A percentile compares a stretch with the other conserved stretches of the same genome.
Conservation (phyloP, 257 asterid genomes). For the Ehretia macrophylla region DNA sequence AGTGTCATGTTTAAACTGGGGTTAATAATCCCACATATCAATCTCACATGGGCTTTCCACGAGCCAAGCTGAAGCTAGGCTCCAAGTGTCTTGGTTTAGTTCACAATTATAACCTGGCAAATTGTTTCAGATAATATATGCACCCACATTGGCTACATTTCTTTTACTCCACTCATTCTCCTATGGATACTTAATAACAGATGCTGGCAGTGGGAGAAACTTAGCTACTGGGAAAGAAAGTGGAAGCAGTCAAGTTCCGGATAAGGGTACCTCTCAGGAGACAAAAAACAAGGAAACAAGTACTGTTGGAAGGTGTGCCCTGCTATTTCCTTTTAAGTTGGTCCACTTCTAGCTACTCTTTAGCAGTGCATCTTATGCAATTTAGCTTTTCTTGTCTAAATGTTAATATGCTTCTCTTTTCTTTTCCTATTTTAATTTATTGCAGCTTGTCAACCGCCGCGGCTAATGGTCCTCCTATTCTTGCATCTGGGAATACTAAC, state of each 20-base stretch:
- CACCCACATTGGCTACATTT: constrained; percentile 4
- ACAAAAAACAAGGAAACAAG: constrained; percentile 40
- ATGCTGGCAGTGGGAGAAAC: constrained; percentile 56
- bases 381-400: not conserved
- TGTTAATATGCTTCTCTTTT: not conserved
- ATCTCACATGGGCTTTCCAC: too few relatives aligned
- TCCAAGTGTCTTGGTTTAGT: too few relatives aligned
- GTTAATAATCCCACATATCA: too few relatives aligned
- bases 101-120: too few relatives aligned
- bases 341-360: too few relatives aligned
- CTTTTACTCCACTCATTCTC: constrained; percentile 10
- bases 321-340: not conserved
- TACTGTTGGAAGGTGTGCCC: constrained; percentile 45
- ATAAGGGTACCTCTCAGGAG: constrained; percentile 47
- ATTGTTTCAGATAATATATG: too few relatives aligned
- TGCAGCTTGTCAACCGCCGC: constrained; percentile 48
- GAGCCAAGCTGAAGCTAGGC: too few relatives aligned
- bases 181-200: constrained; percentile 40
- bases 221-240: constrained; percentile 44
- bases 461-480: constrained; percentile 44
- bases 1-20: too few relatives aligned
- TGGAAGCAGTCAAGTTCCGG: constrained; percentile 31
- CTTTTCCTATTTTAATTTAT: constrained; percentile 17
- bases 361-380: too few relatives aligned
- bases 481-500: constrained; percentile 34